Evolutionary conservation across 345 rosid species (phyloP).

Genomic region (Hypericum androsaemum): DNA sequence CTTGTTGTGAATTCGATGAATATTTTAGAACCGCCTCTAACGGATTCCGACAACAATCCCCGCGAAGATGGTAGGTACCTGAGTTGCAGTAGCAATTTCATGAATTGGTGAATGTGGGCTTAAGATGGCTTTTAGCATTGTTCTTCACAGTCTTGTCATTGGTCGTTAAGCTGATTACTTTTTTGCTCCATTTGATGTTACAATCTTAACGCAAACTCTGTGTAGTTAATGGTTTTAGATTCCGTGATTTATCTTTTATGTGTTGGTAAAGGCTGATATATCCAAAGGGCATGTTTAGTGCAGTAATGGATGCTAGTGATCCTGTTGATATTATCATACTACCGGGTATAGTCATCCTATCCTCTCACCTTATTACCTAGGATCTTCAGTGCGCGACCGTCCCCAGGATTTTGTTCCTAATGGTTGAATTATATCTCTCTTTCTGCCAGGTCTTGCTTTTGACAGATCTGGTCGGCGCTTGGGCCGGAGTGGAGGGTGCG

Average conservation of each 20-base stretch:
- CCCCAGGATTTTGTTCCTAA: neutral
- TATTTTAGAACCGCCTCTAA: constrained; percentile 18
- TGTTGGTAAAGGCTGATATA: constrained; percentile 16
- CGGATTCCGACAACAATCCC: constrained; percentile 19
- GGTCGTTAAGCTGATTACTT: too few relatives aligned
- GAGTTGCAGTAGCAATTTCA: too few relatives aligned
- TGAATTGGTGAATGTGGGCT: constrained; percentile 26
- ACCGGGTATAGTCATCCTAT: neutral
- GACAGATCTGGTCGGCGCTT: constrained; percentile 7
- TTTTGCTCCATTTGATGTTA: too few relatives aligned
- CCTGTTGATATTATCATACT: constrained; percentile 1
- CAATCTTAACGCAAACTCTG: too few relatives aligned
- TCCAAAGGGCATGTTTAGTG: neutral
- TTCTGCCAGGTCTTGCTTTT: constrained; percentile 4
- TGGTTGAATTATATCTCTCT: neutral
- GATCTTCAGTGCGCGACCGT: too few relatives aligned
- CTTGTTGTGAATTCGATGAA: constrained; percentile 18
- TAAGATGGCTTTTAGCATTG: too few relatives aligned
- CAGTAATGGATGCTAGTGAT: neutral
- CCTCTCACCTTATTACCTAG: neutral
- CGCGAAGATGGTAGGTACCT: constrained; percentile 22
- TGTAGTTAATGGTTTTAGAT: constrained; percentile 8
- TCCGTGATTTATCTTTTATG: constrained; percentile 15
- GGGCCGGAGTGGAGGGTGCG: constrained; percentile 8
- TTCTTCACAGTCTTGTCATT: too few relatives aligned